Base-by-base conservation (phyloP, 371 early-diverging fungal genomes). In the Apophysomyces elegans region DNA sequence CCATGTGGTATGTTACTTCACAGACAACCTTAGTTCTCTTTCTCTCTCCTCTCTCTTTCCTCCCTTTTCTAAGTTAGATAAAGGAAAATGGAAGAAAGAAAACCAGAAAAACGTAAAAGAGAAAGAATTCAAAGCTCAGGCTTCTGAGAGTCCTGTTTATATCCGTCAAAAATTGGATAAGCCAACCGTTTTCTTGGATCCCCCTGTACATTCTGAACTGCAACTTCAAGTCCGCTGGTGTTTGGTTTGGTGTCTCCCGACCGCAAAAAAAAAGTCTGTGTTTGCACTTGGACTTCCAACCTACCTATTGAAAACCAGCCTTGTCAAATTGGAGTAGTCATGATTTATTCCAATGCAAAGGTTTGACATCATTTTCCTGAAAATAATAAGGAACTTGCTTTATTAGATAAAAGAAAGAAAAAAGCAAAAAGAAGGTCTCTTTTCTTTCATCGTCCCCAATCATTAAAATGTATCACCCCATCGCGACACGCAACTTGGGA, bases 1-100 rank as follows among this genome's bases (percentile, higher is more conserved):
- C 16, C 54, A 50, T 50, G 54, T 50, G 54, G 54, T 50, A 50
- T n/a, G 54, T 50, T 50, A 26, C 54, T 50, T 50, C 54, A 50
- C 54, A 50, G 54, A 45, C 16, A 45, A 18, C 6, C 13, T 45
- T 13, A 5, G 46, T 45, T 14, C 13, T 45, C 46, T 45, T 18
- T 43, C 46, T 18, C 16, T 13, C 46, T 18, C 9, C 46, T 45
- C 46, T 45, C 46, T 45, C 16, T 45, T 45, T 45, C 5, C 46
- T 45, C 16, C 13, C 13, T 26, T 26, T 26, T 26, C 2, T 26
- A 26, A 26, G 32, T 26, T 26, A 26, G 32, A 26, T 26, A 26
- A 26, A 26, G 32, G 21, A 32, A 21, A 50, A 50, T 9, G 21
- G 21, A 26, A 50, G 21, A 21, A 21, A 21, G 54, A 26, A 26